Conservation (phyloP, 768 basidiomycete species). For the Bullera alba region DNA sequence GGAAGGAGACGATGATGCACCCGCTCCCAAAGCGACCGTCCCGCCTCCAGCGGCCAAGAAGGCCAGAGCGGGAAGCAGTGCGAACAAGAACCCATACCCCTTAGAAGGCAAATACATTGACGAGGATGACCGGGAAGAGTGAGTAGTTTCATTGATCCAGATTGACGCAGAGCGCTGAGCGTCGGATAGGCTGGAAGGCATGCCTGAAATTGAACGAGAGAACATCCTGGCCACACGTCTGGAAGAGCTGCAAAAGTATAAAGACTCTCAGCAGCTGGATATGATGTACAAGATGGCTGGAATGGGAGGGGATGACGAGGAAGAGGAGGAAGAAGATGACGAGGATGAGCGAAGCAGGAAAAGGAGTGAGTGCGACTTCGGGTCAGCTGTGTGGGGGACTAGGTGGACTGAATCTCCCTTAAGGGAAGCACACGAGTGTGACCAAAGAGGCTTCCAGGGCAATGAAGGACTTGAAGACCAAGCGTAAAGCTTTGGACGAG, state of each 20-base stretch:
- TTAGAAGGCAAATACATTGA: constrained; percentile 86
- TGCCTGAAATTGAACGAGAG: constrained; percentile 87
- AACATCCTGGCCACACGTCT: constrained; percentile 69
- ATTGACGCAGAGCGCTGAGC: neutral
- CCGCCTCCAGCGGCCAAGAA: constrained; percentile 5
- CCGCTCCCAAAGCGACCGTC: neutral
- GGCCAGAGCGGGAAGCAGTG: neutral
- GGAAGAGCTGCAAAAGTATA: constrained; percentile 70
- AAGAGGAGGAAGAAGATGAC: constrained; percentile 42
- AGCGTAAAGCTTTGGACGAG: constrained; percentile 80
- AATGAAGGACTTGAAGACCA: constrained; percentile 66
- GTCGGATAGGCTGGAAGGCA: constrained; percentile 58
- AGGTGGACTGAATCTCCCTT: neutral
- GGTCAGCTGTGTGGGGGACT: neutral
- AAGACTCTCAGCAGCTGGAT: constrained; percentile 64
- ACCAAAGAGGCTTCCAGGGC: constrained; percentile 41
- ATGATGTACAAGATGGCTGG: constrained; percentile 52
- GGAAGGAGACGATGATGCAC: constrained; percentile 55
- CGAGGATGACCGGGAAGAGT: constrained; percentile 75
- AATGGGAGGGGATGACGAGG: constrained; percentile 19
- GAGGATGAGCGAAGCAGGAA: constrained; percentile 50
- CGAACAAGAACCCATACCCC: constrained; percentile 62
- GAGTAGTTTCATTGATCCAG: constrained; percentile 40
- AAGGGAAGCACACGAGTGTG: constrained; percentile 62
- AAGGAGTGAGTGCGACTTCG: constrained; percentile 65